Conservation (phyloP, 305 asterid genomes). For the Ruellia speciosa region DNA sequence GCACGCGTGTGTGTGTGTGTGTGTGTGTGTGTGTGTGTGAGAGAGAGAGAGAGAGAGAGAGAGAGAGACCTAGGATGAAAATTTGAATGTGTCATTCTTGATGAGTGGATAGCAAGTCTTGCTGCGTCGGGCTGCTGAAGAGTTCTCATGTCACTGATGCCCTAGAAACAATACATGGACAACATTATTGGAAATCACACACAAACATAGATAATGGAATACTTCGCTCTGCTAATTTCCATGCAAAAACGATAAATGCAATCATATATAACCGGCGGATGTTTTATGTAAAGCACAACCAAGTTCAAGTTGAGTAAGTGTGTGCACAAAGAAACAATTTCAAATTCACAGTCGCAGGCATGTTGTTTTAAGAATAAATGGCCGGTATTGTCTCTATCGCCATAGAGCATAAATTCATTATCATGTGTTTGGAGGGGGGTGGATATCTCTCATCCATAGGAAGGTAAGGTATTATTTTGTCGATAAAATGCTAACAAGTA, state of each 20-base stretch:
- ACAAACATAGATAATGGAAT: neutral
- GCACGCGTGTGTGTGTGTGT: too few species aligned
- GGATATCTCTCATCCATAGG: neutral
- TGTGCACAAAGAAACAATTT: too few species aligned
- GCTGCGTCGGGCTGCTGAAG: constrained; percentile 52
- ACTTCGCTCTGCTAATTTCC: neutral
- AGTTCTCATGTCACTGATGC: constrained; percentile 43
- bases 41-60: constrained; percentile 12
- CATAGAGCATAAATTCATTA: too few species aligned
- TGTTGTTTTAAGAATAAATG: too few species aligned
- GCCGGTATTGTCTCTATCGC: too few species aligned
- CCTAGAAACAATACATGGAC: constrained; percentile 35
- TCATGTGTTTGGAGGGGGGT: too few species aligned
- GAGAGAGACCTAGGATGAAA: constrained; percentile 60
- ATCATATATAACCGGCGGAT: neutral
- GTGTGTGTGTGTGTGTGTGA: neutral
- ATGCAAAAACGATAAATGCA: neutral
- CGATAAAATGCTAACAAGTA: neutral
- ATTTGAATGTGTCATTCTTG: constrained; percentile 56
- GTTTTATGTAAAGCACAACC: neutral
- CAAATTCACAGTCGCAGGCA: too few species aligned
- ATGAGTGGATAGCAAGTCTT: constrained; percentile 72
- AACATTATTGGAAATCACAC: constrained; percentile 1
- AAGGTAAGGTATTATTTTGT: neutral
- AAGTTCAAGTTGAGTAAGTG: too few species aligned